phyloP scores from a whole-genome alignment of 2,329 filamentous ascomycete genomes.

The Coniochaeta hoffmannii region DNA sequence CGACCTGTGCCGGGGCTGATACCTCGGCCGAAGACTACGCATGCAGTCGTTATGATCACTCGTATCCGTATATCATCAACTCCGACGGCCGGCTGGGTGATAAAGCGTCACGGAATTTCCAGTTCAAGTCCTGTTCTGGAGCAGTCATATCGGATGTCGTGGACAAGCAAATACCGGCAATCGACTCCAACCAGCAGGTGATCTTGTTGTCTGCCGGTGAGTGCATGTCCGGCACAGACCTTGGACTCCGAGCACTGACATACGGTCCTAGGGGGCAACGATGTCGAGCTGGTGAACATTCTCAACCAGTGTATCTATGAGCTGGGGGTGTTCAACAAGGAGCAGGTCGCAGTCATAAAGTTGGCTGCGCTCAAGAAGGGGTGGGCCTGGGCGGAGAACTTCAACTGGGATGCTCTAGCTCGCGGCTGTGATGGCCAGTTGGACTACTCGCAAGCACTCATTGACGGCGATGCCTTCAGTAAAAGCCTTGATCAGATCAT shows the following conservation, averaged over 20 bases:
- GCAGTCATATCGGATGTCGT: not conserved
- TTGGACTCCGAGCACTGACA: not conserved
- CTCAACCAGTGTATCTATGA: constrained; percentile 13
- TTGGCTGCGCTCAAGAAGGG: not conserved
- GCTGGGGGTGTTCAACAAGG: constrained; percentile 3
- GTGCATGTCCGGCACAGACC: too few species aligned
- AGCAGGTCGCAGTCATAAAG: constrained; percentile 4
- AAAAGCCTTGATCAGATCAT: too few species aligned
- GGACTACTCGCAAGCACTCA: not conserved
- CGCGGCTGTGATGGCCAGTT: constrained; percentile 7
- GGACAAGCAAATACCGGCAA: not conserved
- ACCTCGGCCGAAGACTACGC: not conserved
- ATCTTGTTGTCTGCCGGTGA: too few species aligned
- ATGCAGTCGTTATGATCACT: not conserved
- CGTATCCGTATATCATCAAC: constrained; percentile 1
- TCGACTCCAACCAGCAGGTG: not conserved
- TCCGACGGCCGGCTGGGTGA: not conserved
- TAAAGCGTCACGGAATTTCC: not conserved
- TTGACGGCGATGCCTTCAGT: too few species aligned
- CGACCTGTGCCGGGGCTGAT: too few species aligned
- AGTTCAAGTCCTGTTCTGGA: constrained; percentile 1
- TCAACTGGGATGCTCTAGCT: constrained; percentile 5
- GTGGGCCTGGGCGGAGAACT: constrained; percentile 1
- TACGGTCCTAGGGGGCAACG: constrained; percentile 6
- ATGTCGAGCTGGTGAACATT: constrained; percentile 11